These are phyloP conservation scores for Emmonsiellopsis sp. DNA, from an alignment of 2,329 filamentous ascomycete genomes.

Conservation along the genomic window DNA sequence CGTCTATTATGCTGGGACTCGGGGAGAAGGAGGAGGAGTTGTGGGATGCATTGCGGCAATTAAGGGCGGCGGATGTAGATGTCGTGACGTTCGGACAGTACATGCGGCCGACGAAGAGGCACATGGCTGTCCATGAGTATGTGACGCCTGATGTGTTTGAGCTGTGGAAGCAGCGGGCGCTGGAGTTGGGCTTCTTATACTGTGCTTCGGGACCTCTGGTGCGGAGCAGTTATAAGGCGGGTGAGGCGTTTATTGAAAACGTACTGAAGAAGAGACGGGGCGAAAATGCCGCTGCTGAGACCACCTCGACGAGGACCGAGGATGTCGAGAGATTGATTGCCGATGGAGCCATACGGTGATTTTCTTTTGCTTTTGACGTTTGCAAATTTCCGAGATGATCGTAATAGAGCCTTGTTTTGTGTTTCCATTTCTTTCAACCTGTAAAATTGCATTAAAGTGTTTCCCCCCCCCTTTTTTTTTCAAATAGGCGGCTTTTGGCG, in stretches of 20 bases:
- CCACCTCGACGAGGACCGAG: slow-evolving; percentile 12
- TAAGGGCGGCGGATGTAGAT: slow-evolving; percentile 73
- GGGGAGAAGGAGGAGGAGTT: slow-evolving; percentile 87
- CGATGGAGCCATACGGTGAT: slow-evolving; percentile 21
- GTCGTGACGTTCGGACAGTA: slow-evolving; percentile 99
- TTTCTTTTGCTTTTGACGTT: background rate
- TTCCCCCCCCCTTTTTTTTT: background rate
- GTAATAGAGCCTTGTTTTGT: background rate
- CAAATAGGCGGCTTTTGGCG: too few relatives aligned
- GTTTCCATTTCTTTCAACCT: background rate
- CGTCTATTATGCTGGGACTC: slow-evolving; percentile 90
- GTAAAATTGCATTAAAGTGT: background rate
- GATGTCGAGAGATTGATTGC: slow-evolving; percentile 11
- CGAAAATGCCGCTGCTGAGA: slow-evolving; percentile 17
- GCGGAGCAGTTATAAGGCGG: slow-evolving; percentile 92
- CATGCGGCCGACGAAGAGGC: slow-evolving; percentile 96
- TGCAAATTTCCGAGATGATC: background rate
- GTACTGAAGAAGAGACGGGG: slow-evolving; percentile 69
- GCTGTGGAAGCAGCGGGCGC: slow-evolving; percentile 75
- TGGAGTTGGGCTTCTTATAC: slow-evolving; percentile 95
- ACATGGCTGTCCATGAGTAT: slow-evolving; percentile 95
- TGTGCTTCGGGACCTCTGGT: slow-evolving; percentile 90
- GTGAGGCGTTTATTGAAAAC: slow-evolving; percentile 98
- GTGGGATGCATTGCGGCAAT: slow-evolving; percentile 66
- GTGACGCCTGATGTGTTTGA: slow-evolving; percentile 88